Evolutionary conservation across 371 early-diverging fungal species (phyloP).

Genomic region (Entomophthora muscae): DNA sequence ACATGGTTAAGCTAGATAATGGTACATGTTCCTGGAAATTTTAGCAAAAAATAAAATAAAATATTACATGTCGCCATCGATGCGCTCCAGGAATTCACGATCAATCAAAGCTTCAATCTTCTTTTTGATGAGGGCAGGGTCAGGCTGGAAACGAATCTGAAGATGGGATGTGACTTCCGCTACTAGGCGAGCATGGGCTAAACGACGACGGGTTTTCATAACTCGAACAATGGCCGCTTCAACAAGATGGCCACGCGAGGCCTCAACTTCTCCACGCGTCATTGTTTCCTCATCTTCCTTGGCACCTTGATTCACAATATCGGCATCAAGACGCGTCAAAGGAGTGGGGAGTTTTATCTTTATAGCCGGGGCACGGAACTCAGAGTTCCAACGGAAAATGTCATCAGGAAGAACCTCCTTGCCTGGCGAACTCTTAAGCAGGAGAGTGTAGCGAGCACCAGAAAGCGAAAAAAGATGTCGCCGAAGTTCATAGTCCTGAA

Average conservation of each 20-base stretch:
- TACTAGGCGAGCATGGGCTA: conserved; percentile 57
- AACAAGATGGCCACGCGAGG: conserved; percentile 62
- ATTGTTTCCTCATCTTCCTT: conserved; percentile 62
- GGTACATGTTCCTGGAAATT: background rate
- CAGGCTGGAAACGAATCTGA: conserved; percentile 45
- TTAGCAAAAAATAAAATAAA: background rate
- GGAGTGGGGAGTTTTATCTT: background rate
- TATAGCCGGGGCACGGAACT: background rate
- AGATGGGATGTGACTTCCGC: conserved; percentile 50
- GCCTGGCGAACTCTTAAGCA: conserved; percentile 50
- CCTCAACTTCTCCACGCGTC: conserved; percentile 67
- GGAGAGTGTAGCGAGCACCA: conserved; percentile 68
- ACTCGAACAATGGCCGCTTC: conserved; percentile 76
- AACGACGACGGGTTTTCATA: conserved; percentile 63
- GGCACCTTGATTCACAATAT: conserved; percentile 45
- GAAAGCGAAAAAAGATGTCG: conserved; percentile 76
- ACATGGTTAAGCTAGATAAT: background rate
- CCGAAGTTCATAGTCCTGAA: conserved; percentile 56
- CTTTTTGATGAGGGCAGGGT: conserved; percentile 57
- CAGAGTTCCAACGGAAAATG: background rate
- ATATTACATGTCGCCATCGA: conserved; percentile 33
- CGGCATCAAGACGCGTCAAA: conserved; percentile 62
- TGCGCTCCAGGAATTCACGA: conserved; percentile 66
- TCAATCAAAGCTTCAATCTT: conserved; percentile 69
- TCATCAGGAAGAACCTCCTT: too few relatives aligned